Percentiles rank a stretch among this genome's conserved stretches.
Evolutionary conservation across 2,329 filamentous ascomycete species (phyloP).

Genomic region (Juglanconis juglandina): DNA sequence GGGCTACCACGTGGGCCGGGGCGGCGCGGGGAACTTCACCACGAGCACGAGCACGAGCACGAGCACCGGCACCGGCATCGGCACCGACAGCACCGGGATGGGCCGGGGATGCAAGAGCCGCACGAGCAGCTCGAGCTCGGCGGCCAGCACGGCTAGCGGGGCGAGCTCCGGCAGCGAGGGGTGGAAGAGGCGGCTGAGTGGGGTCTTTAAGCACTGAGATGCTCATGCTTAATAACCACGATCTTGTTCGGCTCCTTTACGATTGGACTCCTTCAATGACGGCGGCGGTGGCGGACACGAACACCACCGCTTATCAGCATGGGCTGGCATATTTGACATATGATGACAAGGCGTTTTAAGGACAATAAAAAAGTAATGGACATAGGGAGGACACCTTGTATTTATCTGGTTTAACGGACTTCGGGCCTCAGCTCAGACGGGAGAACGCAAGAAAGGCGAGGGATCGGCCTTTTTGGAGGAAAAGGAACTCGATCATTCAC

Average conservation of each 20-base stretch:
- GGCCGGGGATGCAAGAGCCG: slow-evolving; percentile 10
- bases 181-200: slow-evolving; percentile 37
- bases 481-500: background rate
- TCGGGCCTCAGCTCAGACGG: slow-evolving; percentile 32
- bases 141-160: slow-evolving; percentile 25
- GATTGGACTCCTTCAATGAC: no score
- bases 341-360: background rate
- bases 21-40: slow-evolving; percentile 58
- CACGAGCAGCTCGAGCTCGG: slow-evolving; percentile 30
- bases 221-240: no score
- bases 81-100: slow-evolving; percentile 19
- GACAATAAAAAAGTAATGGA: slow-evolving; percentile 7
- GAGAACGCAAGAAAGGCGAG: background rate
- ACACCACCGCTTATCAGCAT: background rate
- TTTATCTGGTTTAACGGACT: background rate
- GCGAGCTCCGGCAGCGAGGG: slow-evolving; percentile 27
- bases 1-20: slow-evolving; percentile 53
- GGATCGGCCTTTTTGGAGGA: background rate
- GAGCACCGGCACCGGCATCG: slow-evolving; percentile 25
- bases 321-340: background rate
- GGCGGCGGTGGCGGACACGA: background rate
- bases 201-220: slow-evolving; percentile 1
- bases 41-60: slow-evolving; percentile 11
- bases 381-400: background rate
- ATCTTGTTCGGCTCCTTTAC: no score